Evolutionary conservation across 352 stramenopile species (phyloP).

Genomic region (Globisporangium camurandrum): DNA sequence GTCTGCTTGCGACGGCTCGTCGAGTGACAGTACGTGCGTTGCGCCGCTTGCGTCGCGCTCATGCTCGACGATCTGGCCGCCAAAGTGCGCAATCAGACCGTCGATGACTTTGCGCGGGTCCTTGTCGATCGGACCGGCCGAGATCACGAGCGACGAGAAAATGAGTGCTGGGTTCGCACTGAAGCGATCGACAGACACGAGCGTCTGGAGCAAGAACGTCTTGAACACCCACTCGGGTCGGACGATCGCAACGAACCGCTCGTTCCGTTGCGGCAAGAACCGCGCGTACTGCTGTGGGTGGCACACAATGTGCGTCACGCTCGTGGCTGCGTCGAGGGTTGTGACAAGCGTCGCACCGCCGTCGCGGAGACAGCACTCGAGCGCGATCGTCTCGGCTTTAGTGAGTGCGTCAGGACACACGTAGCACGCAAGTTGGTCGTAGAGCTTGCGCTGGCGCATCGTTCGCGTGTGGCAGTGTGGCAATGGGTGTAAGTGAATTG

Average conservation of each 20-base stretch:
- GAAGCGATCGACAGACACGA: conserved; percentile 65
- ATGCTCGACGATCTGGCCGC: conserved; percentile 63
- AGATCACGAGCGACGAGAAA: conserved; percentile 72
- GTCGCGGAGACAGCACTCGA: conserved; percentile 59
- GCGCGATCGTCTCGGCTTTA: conserved; percentile 22
- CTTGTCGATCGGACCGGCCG: conserved; percentile 63
- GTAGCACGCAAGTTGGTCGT: conserved; percentile 35
- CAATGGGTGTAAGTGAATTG: no score
- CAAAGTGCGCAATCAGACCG: conserved; percentile 74
- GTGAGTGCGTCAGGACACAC: conserved; percentile 46
- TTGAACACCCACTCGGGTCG: conserved; percentile 78
- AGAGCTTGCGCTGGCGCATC: conserved; percentile 45
- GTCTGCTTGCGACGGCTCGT: conserved; percentile 31
- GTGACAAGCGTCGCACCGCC: conserved; percentile 42
- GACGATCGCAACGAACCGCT: conserved; percentile 67
- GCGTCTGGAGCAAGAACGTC: conserved; percentile 50
- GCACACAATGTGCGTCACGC: conserved; percentile 72
- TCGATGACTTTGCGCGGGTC: conserved; percentile 77
- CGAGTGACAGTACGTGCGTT: conserved; percentile 65
- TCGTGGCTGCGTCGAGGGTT: conserved; percentile 13
- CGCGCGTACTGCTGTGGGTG: conserved; percentile 37
- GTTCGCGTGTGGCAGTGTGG: no score
- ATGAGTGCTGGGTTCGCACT: conserved; percentile 68
- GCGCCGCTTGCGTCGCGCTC: conserved; percentile 33
- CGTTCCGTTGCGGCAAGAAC: conserved; percentile 41